Conservation (phyloP, 208 protist genomes). For the Wallacemonas sp. region DNA sequence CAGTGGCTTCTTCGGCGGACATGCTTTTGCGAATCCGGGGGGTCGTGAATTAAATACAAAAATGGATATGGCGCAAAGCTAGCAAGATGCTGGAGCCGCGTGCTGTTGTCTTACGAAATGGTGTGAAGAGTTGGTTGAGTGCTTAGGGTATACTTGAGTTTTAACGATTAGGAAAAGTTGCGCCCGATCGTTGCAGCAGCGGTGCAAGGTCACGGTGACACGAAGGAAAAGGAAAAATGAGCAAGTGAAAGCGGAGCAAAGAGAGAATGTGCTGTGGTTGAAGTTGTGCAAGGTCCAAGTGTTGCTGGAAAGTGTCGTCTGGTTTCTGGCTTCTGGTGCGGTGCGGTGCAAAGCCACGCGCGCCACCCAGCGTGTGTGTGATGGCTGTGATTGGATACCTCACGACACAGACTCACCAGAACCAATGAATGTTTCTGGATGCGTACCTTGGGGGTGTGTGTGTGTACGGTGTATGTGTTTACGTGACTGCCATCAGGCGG, state of each 20-base stretch:
- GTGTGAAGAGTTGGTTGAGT: not conserved
- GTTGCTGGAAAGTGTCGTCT: not conserved
- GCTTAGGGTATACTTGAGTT: not conserved
- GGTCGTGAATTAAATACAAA: slow-evolving; percentile 10
- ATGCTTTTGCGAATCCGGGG: slow-evolving; percentile 32
- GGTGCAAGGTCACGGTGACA: too few relatives aligned
- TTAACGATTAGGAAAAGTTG: not conserved
- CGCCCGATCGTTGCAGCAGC: not conserved
- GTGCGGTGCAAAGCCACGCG: too few relatives aligned
- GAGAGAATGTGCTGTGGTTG: not conserved
- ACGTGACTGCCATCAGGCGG: too few relatives aligned
- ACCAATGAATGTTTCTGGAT: too few relatives aligned
- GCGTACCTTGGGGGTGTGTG: too few relatives aligned
- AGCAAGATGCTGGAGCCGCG: not conserved
- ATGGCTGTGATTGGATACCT: too few relatives aligned
- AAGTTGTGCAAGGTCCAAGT: not conserved
- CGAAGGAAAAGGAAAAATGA: slow-evolving; percentile 13
- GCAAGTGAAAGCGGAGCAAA: not conserved
- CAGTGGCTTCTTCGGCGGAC: slow-evolving; percentile 66
- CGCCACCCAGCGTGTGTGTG: too few relatives aligned
- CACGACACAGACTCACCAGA: too few relatives aligned
- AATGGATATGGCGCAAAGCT: not conserved
- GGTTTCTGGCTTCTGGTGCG: too few relatives aligned
- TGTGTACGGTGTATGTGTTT: too few relatives aligned
- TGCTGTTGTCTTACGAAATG: not conserved